These are phyloP conservation scores for Cercospora sp. DNA, from an alignment of 2,329 filamentous ascomycete genomes.

Conservation along the genomic window DNA sequence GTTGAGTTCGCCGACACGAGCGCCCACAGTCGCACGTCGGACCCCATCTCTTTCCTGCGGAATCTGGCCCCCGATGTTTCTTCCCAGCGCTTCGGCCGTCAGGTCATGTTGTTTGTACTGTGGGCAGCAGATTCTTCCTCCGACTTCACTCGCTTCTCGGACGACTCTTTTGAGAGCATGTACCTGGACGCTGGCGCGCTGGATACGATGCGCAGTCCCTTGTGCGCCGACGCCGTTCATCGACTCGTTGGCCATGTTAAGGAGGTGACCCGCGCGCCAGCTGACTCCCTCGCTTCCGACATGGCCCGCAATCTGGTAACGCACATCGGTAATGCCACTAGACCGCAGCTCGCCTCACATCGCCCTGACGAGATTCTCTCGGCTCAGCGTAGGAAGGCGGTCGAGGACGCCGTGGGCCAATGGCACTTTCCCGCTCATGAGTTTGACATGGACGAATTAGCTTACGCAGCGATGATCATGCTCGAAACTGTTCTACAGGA, in stretches of 20 bases:
- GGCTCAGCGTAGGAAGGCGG: slow-evolving; percentile 56
- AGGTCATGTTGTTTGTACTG: slow-evolving; percentile 36
- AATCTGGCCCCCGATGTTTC: slow-evolving; percentile 29
- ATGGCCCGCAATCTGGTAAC: slow-evolving; percentile 37
- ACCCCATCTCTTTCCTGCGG: slow-evolving; percentile 30
- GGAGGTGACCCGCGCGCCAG: slow-evolving; percentile 32
- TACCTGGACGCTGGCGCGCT: slow-evolving; percentile 84
- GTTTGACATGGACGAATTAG: slow-evolving; percentile 84
- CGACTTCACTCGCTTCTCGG: slow-evolving; percentile 16
- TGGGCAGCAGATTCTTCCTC: slow-evolving; percentile 15
- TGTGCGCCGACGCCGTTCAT: slow-evolving; percentile 60
- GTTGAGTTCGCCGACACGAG: slow-evolving; percentile 28
- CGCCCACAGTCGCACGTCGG: slow-evolving; percentile 11
- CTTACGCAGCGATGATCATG: slow-evolving; percentile 83
- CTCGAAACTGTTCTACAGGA: slow-evolving; percentile 82
- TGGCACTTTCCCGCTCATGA: slow-evolving; percentile 92
- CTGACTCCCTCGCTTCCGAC: slow-evolving; percentile 31
- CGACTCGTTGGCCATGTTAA: slow-evolving; percentile 37
- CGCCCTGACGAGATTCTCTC: slow-evolving; percentile 65
- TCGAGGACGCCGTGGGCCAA: slow-evolving; percentile 68
- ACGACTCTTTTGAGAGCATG: slow-evolving; percentile 34
- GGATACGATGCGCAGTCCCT: slow-evolving; percentile 79
- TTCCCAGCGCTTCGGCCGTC: slow-evolving; percentile 31
- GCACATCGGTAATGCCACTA: slow-evolving; percentile 29
- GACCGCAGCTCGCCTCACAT: slow-evolving; percentile 28